Evolutionary conservation across 2,329 filamentous ascomycete genomes (phyloP).

Genomic region (Xylaria sp.): DNA sequence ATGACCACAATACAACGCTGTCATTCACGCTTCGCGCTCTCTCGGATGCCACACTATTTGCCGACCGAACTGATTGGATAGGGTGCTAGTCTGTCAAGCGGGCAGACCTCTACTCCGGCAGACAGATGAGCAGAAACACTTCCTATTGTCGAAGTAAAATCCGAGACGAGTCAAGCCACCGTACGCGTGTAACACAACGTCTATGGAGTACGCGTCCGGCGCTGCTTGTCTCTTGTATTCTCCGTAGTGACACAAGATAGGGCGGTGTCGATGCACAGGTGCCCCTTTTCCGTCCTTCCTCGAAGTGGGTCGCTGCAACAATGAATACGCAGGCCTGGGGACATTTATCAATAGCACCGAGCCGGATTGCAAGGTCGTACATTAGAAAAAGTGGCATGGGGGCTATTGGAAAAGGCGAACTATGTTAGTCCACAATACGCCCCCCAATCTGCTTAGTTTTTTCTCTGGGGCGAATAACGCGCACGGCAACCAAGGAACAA

Average conservation of each 20-base stretch:
- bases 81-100: no score
- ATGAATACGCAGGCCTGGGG: neutral
- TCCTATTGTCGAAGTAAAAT: neutral
- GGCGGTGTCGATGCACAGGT: neutral
- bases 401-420: neutral
- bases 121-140: neutral
- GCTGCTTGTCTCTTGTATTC: constrained; percentile 19
- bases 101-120: neutral
- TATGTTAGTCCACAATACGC: neutral
- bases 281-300: neutral
- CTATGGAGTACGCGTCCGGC: neutral
- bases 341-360: constrained; percentile 12
- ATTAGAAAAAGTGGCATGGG: neutral
- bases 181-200: constrained; percentile 5
- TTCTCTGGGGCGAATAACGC: neutral
- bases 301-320: constrained; percentile 3
- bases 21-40: neutral
- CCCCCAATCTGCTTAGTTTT: no score
- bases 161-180: constrained; percentile 12
- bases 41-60: neutral
- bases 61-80: neutral
- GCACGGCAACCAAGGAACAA: neutral
- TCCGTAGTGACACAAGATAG: constrained; percentile 8
- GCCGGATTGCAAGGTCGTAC: neutral
- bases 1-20: neutral